These are phyloP conservation scores for Sideroxylon spinosum DNA, from an alignment of 179 eudicot genomes.

Conservation along the genomic window DNA sequence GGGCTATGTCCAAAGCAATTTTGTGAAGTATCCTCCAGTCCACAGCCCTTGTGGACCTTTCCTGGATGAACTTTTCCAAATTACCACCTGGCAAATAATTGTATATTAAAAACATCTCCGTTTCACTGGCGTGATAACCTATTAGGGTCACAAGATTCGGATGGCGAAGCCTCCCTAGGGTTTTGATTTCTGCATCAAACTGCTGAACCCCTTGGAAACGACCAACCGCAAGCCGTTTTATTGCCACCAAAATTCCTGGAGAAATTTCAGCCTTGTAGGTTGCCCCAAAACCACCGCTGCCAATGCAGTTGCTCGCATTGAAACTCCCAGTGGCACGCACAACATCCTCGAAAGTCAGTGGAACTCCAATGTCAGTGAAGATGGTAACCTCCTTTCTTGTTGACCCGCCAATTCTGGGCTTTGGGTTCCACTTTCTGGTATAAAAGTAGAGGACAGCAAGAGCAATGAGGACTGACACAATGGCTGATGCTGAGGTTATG, in stretches of 20 bases:
- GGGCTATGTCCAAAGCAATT: constrained; percentile 55
- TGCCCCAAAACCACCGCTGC: constrained; percentile 61
- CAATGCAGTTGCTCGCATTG: constrained; percentile 56
- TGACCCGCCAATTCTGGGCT: constrained; percentile 36
- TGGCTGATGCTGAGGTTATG: constrained; percentile 50
- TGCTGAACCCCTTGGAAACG: constrained; percentile 63
- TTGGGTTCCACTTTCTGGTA: constrained; percentile 43
- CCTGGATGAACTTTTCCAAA: constrained; percentile 56
- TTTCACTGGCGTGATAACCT: constrained; percentile 55
- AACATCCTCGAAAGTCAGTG: constrained; percentile 49
- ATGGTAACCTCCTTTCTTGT: constrained; percentile 45
- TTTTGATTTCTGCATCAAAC: constrained; percentile 57
- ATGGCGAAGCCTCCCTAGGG: constrained; percentile 54
- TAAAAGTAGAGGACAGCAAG: constrained; percentile 44
- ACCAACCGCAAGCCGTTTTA: constrained; percentile 49
- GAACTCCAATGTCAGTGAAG: constrained; percentile 45
- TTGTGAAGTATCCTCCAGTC: constrained; percentile 64
- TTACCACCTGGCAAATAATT: constrained; percentile 60
- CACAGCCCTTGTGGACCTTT: constrained; percentile 43
- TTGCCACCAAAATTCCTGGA: constrained; percentile 45
- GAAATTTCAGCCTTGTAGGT: constrained; percentile 60
- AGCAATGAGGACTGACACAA: constrained; percentile 50
- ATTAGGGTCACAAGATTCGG: constrained; percentile 52
- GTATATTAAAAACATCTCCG: constrained; percentile 59
- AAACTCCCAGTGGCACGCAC: constrained; percentile 55